Base-by-base conservation (phyloP, 1,284 basidiomycete genomes). In the Naganishia sp. region DNA sequence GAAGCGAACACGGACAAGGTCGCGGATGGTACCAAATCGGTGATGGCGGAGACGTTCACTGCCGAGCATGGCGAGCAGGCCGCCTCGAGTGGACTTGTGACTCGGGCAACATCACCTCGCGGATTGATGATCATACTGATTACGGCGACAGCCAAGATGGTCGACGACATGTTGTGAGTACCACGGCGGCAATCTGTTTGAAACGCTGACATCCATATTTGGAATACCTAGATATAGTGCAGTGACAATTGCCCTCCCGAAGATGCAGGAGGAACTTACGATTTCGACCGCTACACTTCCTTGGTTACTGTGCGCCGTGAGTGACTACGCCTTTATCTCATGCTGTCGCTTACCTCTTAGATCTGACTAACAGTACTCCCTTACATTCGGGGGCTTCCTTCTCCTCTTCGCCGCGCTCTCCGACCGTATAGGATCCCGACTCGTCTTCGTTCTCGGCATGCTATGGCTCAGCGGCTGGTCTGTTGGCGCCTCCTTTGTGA, bases 381-480 rank as follows among this genome's bases (percentile, higher is more conserved):
- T 59, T 10, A 39, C 56, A 18, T 59, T 46, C 31, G 56, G 56
- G n/a, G 56, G 56, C 7, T 46, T 46, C 56, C 56, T 59, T 31
- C 56, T 59, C 28, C 44, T 59, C 18, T 45, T 46, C 25, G 56
- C 44, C 44, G 45, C 45, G 15, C 43, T 59, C 11, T 45, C 56
- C 15, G 56, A 59, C 28, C 56, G 43, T 15, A 46, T 48, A 7
- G 56, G 56, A 18, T 28, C 28, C 10, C 44, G 44, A 25, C 56
- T 36, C 44, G 45, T 59, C 31, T 59, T 59, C 56, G 33, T 16
- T 31, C 42, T 33, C 10, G 56, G 56, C 16, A 48, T 59, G 56
- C 28, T 59, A 25, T 59, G 56, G 56, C 36, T 59, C 16, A 59
- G 18, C 9, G 28, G 28, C 25, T 59, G 56, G 56, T 59, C 56